Evolutionary conservation across 2,329 filamentous ascomycete genomes (phyloP), one percentile per base, ranked within the genome.

Genomic region (Chalaropsis thielavioides): DNA sequence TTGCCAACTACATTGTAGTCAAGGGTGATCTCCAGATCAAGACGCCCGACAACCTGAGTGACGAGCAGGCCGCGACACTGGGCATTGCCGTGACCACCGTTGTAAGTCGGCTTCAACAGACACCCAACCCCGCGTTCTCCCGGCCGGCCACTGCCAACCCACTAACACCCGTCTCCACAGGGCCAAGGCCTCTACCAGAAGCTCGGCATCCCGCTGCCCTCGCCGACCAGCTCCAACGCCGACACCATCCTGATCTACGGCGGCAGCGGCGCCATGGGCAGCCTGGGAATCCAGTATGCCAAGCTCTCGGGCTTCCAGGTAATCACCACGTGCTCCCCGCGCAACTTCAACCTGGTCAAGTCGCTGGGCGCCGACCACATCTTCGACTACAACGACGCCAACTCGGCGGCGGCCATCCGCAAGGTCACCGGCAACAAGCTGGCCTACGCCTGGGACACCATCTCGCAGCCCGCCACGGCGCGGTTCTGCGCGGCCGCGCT

Each of bases 201-300:
- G 27, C 75, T 81, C 2, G 66, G 73, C 63, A 74, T 81, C 2
- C 76, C 77, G 0, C 72, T 82, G 7, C 83, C 83, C 3, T 62
- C 59, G 19, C 75, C 77, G n/a, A 62, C 71, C 43, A 72, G 72
- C 40, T 72, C 74, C 22, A 70, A 74, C 61, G 17, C 62, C 27
- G 62, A 62, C 31, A 66, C 56, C 41, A 70, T 80, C 64, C 71
- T 77, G 54, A 74, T 75, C 67, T 76, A 77, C 61, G 76, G 75
- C 59, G 75, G 74, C n/a, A 79, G 79, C 71, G 82, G 77, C 41
- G 80, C 80, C 24, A 81, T 80, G n/a, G 77, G 77, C 74, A 79
- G 81, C 69, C 79, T 79, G 69, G 74, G 71, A 6, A 74, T 76
- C 65, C 74, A 76, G 65, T 74, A 69, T 68, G 74, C 73, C 40